Base-by-base conservation (phyloP, 116 monocot genomes). In the Dioscorea cayenensis region DNA sequence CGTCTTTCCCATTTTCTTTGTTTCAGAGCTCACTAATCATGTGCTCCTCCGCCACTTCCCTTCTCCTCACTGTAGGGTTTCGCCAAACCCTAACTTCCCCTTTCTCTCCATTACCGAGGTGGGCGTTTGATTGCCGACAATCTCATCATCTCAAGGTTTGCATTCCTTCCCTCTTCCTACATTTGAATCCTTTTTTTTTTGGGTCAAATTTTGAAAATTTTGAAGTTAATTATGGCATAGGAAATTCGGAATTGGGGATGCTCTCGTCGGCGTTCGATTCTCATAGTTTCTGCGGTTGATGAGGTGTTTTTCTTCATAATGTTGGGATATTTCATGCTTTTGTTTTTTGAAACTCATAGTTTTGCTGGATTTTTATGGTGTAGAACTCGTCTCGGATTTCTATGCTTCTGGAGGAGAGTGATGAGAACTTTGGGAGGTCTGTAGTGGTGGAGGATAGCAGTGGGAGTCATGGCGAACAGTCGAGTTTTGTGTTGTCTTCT, bases 401-500 rank as follows among this genome's bases (percentile, higher is more conserved):
- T 20, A 23, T 22, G 12, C 23, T 62, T 62, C 21, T 21, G 20
- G 62, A 62, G 62, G 62, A 62, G 20, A 9, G 62, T 12, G 0
- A 4, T 27, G 62, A 6, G 62, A 62, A 12, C 21, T 20, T 21
- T 62, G 23, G 62, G 10, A 22, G 20, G 23, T 6, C 20, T 62
- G 62, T 11, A 6, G 25, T 27, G 20, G 22, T 23, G 2, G 62
- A 62, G 12, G 62, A 62, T 5, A 23, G 62, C 22, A 62, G 25
- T 27, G 62, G 6, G n/a, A 23, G 23, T 62, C 23, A 23, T 62
- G 59, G 59, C 0, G 59, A 59, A 6, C 13, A 59, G 17, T 59
- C 59, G 6, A 21, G 59, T 59, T 59, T 14, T 59, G 22, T 62
- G 11, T 9, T 68, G 60, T 83, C 63, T 37, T 83, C 83, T 13